Percentiles rank a stretch among this genome's conserved stretches.
These are phyloP conservation scores for Salix purpurea DNA, from an alignment of 345 rosid species.

Conservation along the genomic window DNA sequence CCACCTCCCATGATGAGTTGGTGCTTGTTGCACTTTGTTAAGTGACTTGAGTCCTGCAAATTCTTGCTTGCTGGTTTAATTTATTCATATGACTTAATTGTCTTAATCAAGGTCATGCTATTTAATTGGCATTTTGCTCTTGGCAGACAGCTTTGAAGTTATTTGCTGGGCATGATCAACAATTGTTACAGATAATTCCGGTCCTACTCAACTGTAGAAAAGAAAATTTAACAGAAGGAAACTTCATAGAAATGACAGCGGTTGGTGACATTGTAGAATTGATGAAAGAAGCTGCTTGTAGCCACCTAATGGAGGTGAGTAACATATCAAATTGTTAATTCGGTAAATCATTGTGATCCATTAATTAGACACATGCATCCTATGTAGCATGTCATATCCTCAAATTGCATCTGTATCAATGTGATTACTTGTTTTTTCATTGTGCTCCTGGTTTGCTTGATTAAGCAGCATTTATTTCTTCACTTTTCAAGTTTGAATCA, in stretches of 20 bases:
- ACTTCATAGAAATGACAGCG: constrained; percentile 32
- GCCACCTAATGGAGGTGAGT: constrained; percentile 86
- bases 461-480: neutral
- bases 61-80: neutral
- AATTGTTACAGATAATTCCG: constrained; percentile 60
- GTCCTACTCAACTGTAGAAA: constrained; percentile 55
- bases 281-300: constrained; percentile 75
- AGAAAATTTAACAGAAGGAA: constrained; percentile 37
- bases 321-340: neutral
- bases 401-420: neutral
- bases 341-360: neutral
- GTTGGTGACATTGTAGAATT: constrained; percentile 41
- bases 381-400: neutral
- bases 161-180: constrained; percentile 57
- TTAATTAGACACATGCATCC: neutral
- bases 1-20: too few relatives aligned
- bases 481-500: neutral
- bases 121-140: constrained; percentile 15
- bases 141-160: constrained; percentile 74
- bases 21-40: neutral
- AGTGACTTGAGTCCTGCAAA: neutral
- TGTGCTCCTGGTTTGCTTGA: neutral
- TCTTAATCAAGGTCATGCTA: neutral
- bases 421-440: neutral
- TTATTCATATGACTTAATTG: too few relatives aligned